phyloP scores from a whole-genome alignment of 495 filamentous ascomycete genomes.

The Aspergillus sparsus region DNA sequence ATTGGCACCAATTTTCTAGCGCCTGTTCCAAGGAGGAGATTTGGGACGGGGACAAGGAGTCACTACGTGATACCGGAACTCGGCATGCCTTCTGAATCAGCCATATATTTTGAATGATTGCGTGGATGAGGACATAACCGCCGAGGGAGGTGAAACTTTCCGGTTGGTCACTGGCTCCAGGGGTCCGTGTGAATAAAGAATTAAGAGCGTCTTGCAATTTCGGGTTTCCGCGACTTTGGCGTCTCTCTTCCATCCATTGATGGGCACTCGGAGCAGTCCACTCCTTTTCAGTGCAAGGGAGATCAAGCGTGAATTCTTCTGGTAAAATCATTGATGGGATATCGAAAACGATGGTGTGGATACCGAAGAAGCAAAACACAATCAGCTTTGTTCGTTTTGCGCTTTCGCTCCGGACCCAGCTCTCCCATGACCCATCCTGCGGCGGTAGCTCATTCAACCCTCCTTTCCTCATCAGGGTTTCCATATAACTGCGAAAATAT shows the following conservation, averaged over 20 bases:
- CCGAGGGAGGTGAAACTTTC: conserved; percentile 58
- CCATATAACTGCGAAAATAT: conserved; percentile 39
- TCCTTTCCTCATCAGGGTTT: conserved; percentile 35
- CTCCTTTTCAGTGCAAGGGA: conserved; percentile 55
- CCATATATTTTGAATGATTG: conserved; percentile 69
- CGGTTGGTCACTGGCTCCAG: conserved; percentile 21
- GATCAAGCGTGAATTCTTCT: conserved; percentile 60
- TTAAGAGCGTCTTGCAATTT: conserved; percentile 40
- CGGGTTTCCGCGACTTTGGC: conserved; percentile 31
- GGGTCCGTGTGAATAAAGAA: conserved; percentile 29
- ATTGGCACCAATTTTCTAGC: conserved; percentile 61
- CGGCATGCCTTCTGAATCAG: conserved; percentile 60
- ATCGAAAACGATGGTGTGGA: conserved; percentile 53
- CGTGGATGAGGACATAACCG: conserved; percentile 68
- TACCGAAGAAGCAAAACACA: conserved; percentile 52
- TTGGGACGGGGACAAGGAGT: conserved; percentile 53
- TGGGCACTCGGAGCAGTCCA: conserved; percentile 35
- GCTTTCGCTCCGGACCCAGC: conserved; percentile 53
- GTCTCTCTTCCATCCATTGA: conserved; percentile 34
- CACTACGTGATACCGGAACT: conserved; percentile 43
- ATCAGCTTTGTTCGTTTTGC: conserved; percentile 50
- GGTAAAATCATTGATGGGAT: conserved; percentile 57
- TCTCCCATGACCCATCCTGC: conserved; percentile 40
- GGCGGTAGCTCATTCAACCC: conserved; percentile 38
- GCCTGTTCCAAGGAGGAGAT: conserved; percentile 60